These are phyloP conservation scores for Phialophora expanda DNA, from an alignment of 2,329 filamentous ascomycete species.

Conservation along the genomic window DNA sequence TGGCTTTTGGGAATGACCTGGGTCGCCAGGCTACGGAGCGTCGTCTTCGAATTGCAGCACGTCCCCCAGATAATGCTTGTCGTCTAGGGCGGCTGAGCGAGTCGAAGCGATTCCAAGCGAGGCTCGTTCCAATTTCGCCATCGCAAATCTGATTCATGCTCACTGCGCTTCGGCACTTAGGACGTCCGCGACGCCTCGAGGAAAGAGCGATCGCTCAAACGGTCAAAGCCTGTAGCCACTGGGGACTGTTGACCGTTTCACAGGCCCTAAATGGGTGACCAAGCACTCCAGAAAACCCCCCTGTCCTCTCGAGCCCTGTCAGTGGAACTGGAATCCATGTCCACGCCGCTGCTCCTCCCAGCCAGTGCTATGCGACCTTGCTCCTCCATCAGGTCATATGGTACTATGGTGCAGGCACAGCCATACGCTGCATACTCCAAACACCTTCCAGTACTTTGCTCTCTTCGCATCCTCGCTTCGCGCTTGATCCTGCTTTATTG, in stretches of 20 bases:
- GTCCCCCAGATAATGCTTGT: conserved; percentile 30
- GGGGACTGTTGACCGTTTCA: conserved; percentile 32
- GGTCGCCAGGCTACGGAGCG: conserved; percentile 9
- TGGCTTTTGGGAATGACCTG: conserved; percentile 12
- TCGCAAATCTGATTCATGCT: conserved; percentile 33
- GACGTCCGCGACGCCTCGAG: conserved; percentile 35
- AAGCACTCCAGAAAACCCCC: conserved; percentile 19
- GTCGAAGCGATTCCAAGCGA: conserved; percentile 39
- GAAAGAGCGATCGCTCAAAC: conserved; percentile 21
- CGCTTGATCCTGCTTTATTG: conserved; percentile 15
- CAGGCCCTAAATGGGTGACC: conserved; percentile 30
- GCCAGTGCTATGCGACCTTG: conserved; percentile 23
- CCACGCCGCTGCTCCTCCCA: conserved; percentile 19
- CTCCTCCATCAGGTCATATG: conserved; percentile 22
- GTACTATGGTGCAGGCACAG: conserved; percentile 23
- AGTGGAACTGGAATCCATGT: conserved; percentile 20
- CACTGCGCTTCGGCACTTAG: conserved; percentile 37
- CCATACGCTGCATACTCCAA: conserved; percentile 20
- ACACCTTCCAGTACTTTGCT: conserved; percentile 14
- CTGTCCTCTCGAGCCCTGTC: conserved; percentile 20
- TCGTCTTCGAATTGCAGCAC: conserved; percentile 2
- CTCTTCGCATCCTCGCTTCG: conserved; percentile 20
- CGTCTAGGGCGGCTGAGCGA: conserved; percentile 37
- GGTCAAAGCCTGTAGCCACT: conserved; percentile 25
- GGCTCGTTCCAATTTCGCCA: conserved; percentile 39